phyloP scores from a whole-genome alignment of 2,329 filamentous ascomycete species.

The Bipolaris gigantea region DNA sequence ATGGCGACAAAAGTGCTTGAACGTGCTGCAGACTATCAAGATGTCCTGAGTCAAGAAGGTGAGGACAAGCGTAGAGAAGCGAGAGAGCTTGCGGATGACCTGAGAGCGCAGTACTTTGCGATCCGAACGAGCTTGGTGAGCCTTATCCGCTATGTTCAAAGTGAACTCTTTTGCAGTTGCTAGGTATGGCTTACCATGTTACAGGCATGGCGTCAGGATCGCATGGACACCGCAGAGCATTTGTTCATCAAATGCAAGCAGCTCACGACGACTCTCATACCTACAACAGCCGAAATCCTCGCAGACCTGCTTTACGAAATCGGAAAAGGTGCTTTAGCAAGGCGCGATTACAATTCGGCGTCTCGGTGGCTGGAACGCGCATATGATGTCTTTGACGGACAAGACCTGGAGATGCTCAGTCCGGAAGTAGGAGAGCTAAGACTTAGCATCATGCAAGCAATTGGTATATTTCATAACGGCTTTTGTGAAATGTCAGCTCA shows the following conservation, averaged over 20 bases:
- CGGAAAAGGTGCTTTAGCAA: slow-evolving; percentile 61
- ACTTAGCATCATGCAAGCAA: slow-evolving; percentile 64
- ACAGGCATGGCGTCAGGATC: slow-evolving; percentile 73
- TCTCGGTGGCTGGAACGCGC: slow-evolving; percentile 75
- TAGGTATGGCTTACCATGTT: not conserved
- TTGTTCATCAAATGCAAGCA: slow-evolving; percentile 66
- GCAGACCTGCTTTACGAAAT: slow-evolving; percentile 73
- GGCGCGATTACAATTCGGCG: slow-evolving; percentile 59
- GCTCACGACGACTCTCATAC: slow-evolving; percentile 48
- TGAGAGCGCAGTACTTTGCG: slow-evolving; percentile 66
- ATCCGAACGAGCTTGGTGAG: slow-evolving; percentile 68
- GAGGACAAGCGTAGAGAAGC: slow-evolving; percentile 29
- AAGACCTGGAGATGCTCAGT: slow-evolving; percentile 60
- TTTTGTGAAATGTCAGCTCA: slow-evolving; percentile 9
- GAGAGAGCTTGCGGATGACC: slow-evolving; percentile 37
- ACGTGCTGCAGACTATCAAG: slow-evolving; percentile 60
- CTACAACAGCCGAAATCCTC: slow-evolving; percentile 60
- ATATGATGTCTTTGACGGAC: slow-evolving; percentile 59
- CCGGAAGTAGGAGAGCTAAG: slow-evolving; percentile 65
- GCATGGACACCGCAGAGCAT: slow-evolving; percentile 75
- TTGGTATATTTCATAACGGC: slow-evolving; percentile 34
- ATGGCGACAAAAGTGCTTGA: slow-evolving; percentile 65
- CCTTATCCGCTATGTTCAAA: not conserved
- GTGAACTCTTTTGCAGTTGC: too few relatives aligned
- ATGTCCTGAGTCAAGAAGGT: slow-evolving; percentile 22